A percentile compares a stretch with the other conserved stretches of the same genome.
Evolutionary conservation across 2,329 filamentous ascomycete genomes (phyloP).

Genomic region (Monilinia laxa): DNA sequence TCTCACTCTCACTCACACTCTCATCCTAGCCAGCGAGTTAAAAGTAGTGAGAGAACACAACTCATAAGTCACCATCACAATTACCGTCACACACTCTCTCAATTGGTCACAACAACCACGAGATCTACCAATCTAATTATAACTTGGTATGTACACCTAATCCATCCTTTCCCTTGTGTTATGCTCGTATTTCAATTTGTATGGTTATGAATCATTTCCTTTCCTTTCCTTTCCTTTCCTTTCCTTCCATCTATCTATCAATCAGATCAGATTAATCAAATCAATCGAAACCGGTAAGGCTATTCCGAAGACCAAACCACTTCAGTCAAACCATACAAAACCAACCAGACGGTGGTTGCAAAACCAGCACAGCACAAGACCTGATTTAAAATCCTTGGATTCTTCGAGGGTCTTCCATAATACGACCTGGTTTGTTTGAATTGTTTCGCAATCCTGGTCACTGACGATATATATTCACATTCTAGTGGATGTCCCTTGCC

Average conservation of each 20-base stretch:
- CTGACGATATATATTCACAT: constrained; percentile 15
- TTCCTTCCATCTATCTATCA: not conserved
- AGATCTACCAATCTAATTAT: not conserved
- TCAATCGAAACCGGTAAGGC: not conserved
- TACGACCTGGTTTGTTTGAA: constrained; percentile 7
- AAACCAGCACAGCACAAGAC: not conserved
- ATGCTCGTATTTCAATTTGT: no score
- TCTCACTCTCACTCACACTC: not conserved
- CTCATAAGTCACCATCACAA: not conserved
- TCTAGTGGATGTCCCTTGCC: not conserved
- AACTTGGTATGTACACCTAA: not conserved
- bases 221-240: not conserved
- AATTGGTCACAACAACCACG: not conserved
- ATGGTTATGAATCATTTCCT: not conserved
- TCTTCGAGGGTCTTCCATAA: constrained; percentile 7
- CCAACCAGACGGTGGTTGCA: not conserved
- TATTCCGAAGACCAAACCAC: no score
- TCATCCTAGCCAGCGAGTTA: not conserved
- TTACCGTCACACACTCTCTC: no score
- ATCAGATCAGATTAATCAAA: not conserved
- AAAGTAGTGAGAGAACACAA: not conserved
- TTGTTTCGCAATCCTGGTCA: constrained; percentile 10
- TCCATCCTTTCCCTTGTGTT: not conserved
- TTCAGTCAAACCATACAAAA: not conserved
- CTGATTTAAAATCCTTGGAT: not conserved